Evolutionary conservation across 1,139 yeast species (phyloP).

Genomic region (Meyerozyma athensensis): DNA sequence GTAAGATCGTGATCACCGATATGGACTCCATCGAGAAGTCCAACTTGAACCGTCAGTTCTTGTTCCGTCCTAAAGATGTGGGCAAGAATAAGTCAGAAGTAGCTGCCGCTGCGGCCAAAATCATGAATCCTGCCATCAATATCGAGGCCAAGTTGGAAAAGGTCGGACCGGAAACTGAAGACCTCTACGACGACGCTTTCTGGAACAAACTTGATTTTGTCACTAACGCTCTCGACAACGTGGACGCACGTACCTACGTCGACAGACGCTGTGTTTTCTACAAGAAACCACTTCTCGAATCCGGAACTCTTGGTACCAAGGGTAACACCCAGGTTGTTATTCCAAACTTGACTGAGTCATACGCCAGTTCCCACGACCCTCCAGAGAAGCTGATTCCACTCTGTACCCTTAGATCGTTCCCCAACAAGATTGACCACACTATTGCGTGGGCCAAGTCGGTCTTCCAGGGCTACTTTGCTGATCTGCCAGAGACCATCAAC

Average conservation of each 20-base stretch:
- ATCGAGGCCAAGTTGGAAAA: constrained; percentile 77
- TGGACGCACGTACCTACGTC: constrained; percentile 95
- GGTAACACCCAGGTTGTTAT: constrained; percentile 96
- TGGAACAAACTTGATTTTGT: constrained; percentile 84
- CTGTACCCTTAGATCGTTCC: constrained; percentile 95
- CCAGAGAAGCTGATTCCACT: constrained; percentile 97
- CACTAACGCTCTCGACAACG: constrained; percentile 94
- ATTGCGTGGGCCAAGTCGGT: constrained; percentile 98
- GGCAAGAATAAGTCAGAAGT: constrained; percentile 88
- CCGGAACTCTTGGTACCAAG: constrained; percentile 97
- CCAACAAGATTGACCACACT: constrained; percentile 96
- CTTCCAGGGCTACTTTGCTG: constrained; percentile 90
- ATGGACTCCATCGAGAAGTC: constrained; percentile 94
- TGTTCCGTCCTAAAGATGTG: constrained; percentile 91
- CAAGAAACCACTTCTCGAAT: constrained; percentile 86
- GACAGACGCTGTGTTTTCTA: constrained; percentile 95
- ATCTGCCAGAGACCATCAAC: constrained; percentile 89
- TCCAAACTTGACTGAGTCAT: constrained; percentile 90
- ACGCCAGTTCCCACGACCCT: constrained; percentile 95
- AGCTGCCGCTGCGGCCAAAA: constrained; percentile 78
- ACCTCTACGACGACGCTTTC: constrained; percentile 79
- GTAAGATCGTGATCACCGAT: constrained; percentile 82
- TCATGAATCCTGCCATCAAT: constrained; percentile 84
- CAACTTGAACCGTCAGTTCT: constrained; percentile 90
- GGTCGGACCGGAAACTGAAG: constrained; percentile 90